Evolutionary conservation across 78 protist genomes (phyloP).

Genomic region (Chrysochromulina tobinii): DNA sequence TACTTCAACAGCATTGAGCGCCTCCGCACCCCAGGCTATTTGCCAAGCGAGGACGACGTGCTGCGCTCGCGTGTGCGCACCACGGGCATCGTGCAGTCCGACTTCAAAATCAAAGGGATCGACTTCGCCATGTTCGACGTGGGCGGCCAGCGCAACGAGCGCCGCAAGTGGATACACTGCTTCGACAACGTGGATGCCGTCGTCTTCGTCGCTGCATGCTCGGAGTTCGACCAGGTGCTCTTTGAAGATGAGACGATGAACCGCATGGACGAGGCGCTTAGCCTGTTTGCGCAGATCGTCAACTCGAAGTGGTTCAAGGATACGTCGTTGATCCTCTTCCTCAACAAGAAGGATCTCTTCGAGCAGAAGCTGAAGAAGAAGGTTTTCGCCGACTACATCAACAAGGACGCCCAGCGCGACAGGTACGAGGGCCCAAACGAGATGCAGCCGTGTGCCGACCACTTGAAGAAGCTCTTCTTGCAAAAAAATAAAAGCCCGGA

Average conservation of each 20-base stretch:
- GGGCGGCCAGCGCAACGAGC: constrained; percentile 92
- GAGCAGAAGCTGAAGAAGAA: constrained; percentile 22
- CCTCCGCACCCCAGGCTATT: constrained; percentile 59
- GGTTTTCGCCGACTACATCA: not conserved
- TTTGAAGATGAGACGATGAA: constrained; percentile 66
- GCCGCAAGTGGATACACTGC: constrained; percentile 95
- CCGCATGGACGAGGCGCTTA: constrained; percentile 89
- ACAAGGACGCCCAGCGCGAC: not conserved
- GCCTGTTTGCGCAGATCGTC: constrained; percentile 86
- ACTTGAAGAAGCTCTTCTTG: constrained; percentile 73
- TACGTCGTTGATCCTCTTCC: constrained; percentile 92
- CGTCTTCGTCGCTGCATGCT: constrained; percentile 83
- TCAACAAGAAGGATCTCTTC: constrained; percentile 77
- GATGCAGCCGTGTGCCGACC: constrained; percentile 43
- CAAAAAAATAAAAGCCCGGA: constrained; percentile 30
- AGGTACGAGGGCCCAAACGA: not conserved
- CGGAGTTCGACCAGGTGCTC: constrained; percentile 83
- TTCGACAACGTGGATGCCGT: constrained; percentile 92
- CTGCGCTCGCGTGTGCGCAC: constrained; percentile 89
- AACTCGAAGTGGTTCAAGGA: constrained; percentile 86
- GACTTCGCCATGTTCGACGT: constrained; percentile 85
- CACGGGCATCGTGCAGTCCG: constrained; percentile 89
- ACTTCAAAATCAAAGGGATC: constrained; percentile 63
- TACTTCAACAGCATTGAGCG: constrained; percentile 65
- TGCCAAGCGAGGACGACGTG: constrained; percentile 89